phyloP scores from a whole-genome alignment of 768 basidiomycete species.

The Candolleomyces eurysporus region DNA sequence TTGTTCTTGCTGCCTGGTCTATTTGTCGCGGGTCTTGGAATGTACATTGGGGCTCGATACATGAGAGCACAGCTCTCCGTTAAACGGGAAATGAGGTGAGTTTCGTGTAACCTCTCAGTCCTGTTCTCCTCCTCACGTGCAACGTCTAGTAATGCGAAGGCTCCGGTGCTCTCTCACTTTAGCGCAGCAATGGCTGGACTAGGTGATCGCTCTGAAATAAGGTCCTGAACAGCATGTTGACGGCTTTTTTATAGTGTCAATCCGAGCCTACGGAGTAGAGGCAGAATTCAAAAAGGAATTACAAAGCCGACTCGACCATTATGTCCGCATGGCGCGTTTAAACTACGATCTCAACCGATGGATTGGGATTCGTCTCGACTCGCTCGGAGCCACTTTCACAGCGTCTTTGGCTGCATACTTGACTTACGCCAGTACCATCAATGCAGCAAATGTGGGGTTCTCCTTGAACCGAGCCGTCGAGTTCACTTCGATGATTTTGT shows the following conservation, averaged over 20 bases:
- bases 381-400: conserved; percentile 56
- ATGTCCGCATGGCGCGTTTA: conserved; percentile 40
- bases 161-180: conserved; percentile 45
- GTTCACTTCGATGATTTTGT: conserved; percentile 58
- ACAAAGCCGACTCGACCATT: conserved; percentile 55
- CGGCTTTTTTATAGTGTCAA: conserved; percentile 38
- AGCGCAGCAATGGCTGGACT: conserved; percentile 52
- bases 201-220: conserved; percentile 24
- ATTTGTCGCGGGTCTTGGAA: conserved; percentile 41
- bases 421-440: conserved; percentile 32
- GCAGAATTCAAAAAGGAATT: conserved; percentile 46
- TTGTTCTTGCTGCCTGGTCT: conserved; percentile 45
- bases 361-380: conserved; percentile 52
- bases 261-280: conserved; percentile 68
- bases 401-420: conserved; percentile 56
- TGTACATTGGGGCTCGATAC: conserved; percentile 41
- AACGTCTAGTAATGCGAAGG: conserved; percentile 23
- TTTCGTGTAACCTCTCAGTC: too few relatives aligned
- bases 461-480: conserved; percentile 58
- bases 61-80: conserved; percentile 46
- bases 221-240: not conserved
- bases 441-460: conserved; percentile 49
- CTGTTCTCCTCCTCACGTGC: too few relatives aligned
- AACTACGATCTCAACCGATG: conserved; percentile 55
- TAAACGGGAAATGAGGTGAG: conserved; percentile 46